These are phyloP conservation scores for Blepharisma undulans DNA, from an alignment of 169 alveolate species.

Conservation along the genomic window DNA sequence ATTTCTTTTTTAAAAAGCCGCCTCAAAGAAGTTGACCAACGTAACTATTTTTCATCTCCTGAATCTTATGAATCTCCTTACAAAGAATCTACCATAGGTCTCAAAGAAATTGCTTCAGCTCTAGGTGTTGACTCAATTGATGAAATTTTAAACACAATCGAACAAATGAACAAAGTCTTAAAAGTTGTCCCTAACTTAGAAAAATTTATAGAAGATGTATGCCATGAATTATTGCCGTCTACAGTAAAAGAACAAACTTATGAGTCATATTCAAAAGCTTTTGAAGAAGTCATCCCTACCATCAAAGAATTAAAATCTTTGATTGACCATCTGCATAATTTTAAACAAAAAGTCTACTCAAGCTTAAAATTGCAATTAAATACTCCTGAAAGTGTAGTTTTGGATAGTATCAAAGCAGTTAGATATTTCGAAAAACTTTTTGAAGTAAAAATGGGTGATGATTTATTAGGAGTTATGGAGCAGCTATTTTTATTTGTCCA, in stretches of 20 bases:
- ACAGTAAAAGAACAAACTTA: neutral
- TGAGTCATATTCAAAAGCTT: neutral
- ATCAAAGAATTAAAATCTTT: neutral
- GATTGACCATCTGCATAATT: neutral
- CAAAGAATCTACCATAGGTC: neutral
- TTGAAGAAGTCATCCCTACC: slow-evolving; percentile 8
- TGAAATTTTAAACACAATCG: neutral
- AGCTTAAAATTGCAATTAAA: neutral
- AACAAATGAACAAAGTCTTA: neutral
- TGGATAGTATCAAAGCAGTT: neutral
- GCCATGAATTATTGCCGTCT: neutral
- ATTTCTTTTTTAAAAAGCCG: neutral
- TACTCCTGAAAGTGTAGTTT: neutral
- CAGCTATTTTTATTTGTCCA: neutral
- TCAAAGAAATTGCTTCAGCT: neutral
- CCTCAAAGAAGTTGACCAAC: neutral
- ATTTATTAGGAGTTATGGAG: neutral
- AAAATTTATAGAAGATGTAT: neutral
- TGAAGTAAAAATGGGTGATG: neutral
- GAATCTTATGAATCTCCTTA: neutral
- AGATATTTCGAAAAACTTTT: neutral
- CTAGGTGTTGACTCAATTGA: neutral
- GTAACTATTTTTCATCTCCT: neutral
- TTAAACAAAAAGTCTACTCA: neutral
- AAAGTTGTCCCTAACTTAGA: neutral